Evolutionary conservation across 148 eudicot genomes (phyloP), one percentile per base, ranked within the genome.

Genomic region (Persicaria maculosa): DNA sequence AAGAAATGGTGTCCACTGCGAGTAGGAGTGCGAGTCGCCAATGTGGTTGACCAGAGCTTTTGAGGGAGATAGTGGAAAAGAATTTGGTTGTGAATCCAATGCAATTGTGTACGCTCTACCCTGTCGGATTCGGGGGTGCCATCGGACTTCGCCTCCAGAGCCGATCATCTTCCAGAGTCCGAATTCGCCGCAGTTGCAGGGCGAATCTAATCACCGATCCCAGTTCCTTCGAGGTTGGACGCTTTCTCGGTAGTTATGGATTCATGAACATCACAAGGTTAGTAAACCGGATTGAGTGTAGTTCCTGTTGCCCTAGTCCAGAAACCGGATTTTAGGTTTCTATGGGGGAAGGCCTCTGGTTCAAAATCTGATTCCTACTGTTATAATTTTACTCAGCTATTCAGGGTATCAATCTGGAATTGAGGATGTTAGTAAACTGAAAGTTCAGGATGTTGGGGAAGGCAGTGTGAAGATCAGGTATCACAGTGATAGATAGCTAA

Each of bases 191-290:
- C 12, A 59, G 52, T 12, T 82, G 84, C 71, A 87, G 75, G 70
- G 88, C 90, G 47, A 79, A 76, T 44, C 72, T 89, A 36, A 87
- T 95, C 44, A 88, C 85, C 0, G 81, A 84, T 83, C 83, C 97
- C 14, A 85, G 86, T 45, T 82, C 88, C 22, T 95, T 95, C 72
- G 86, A 95, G 83, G 99, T 95, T 68, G 97, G 97, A 40, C 85
- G 84, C 74, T 86, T 87, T 15, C 79, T 95, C 59, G 99, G 96
- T 40, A 92, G 88, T 74, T 95, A 95, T 71, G 99, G 99, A 50
- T 95, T 95, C 81, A 87, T 95, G 80, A 95, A 90, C 74, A 77
- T 95, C 72, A 95, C 99, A 55, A 90, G 91, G 92, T 92, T 22
- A 22, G 25, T 22, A 22, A 22, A 0, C 25, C 64, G n/a, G 19